Evolutionary conservation across 78 protist genomes (phyloP).

Genomic region (Dictyostelium discoideum): dicty_2.7 NC_007090.3:3605501-3606000

Average conservation of each 20-base stretch:
- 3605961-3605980: background rate
- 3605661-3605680: slow-evolving; percentile 38
- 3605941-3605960: too few species aligned
- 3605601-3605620: slow-evolving; percentile 44
- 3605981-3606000: background rate
- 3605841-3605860: slow-evolving; percentile 6
- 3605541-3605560: slow-evolving; percentile 55
- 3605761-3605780: background rate
- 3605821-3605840: slow-evolving; percentile 1
- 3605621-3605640: slow-evolving; percentile 82
- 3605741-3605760: background rate
- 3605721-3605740: background rate
- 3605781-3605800: background rate
- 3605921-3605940: background rate
- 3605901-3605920: background rate
- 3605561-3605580: slow-evolving; percentile 80
- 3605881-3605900: background rate
- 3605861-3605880: background rate
- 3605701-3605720: background rate
- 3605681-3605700: slow-evolving; percentile 7
- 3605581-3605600: slow-evolving; percentile 78
- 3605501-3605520: slow-evolving; percentile 69
- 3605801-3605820: background rate
- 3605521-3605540: slow-evolving; percentile 80
- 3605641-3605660: slow-evolving; percentile 78